Percentiles rank a stretch among this genome's conserved stretches.
phyloP scores from a whole-genome alignment of 495 filamentous ascomycete species.

The Hypoxylon fuscum region DNA sequence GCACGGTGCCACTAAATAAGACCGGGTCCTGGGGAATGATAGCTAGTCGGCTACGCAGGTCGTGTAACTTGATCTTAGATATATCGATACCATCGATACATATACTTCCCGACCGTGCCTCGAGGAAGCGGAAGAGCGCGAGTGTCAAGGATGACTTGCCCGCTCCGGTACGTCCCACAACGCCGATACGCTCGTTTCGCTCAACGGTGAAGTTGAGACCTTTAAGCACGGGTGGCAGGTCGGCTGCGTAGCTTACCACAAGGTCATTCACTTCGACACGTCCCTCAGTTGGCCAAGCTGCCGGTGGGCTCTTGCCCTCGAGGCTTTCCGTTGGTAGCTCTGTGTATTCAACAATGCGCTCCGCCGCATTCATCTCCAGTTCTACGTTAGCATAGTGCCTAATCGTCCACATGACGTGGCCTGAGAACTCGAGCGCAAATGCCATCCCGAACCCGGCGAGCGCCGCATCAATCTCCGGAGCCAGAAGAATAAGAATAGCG shows the following conservation, averaged over 20 bases:
- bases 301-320: slow-evolving; percentile 68
- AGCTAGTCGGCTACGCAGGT: slow-evolving; percentile 76
- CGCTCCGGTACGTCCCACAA: slow-evolving; percentile 86
- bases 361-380: slow-evolving; percentile 84
- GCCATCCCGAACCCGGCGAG: slow-evolving; percentile 81
- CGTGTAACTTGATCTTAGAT: slow-evolving; percentile 75
- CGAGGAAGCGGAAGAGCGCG: slow-evolving; percentile 84
- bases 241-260: slow-evolving; percentile 77
- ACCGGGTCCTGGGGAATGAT: slow-evolving; percentile 91
- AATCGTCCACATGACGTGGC: slow-evolving; percentile 66
- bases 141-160: slow-evolving; percentile 87
- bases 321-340: slow-evolving; percentile 74
- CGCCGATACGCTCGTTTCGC: slow-evolving; percentile 78
- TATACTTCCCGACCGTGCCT: slow-evolving; percentile 75
- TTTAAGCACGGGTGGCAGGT: slow-evolving; percentile 79
- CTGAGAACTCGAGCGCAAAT: slow-evolving; percentile 65
- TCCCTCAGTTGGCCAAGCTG: slow-evolving; percentile 82
- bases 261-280: slow-evolving; percentile 76
- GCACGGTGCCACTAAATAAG: slow-evolving; percentile 85
- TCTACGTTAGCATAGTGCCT: slow-evolving; percentile 72
- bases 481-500: slow-evolving; percentile 68
- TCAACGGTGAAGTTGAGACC: slow-evolving; percentile 75
- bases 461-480: slow-evolving; percentile 72
- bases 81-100: slow-evolving; percentile 80
- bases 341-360: slow-evolving; percentile 84